Evolutionary conservation across 2,329 filamentous ascomycete genomes (phyloP).

Genomic region (Colletotrichum graminicola): DNA sequence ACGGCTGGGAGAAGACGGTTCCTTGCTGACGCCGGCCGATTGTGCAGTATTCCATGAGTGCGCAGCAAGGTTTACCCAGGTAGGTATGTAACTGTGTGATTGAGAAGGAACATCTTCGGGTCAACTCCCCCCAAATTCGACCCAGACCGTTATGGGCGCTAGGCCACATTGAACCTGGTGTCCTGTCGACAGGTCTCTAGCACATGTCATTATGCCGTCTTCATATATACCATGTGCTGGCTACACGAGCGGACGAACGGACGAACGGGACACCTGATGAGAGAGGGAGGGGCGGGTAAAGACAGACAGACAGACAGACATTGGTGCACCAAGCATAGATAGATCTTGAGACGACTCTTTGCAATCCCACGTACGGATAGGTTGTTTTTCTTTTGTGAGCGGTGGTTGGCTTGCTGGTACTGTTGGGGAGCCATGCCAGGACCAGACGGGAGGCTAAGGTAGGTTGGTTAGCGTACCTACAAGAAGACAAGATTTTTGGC

Average conservation of each 20-base stretch:
- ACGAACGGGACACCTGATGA: slow-evolving; percentile 22
- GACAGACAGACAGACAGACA: slow-evolving; percentile 1
- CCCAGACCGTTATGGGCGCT: slow-evolving; percentile 16
- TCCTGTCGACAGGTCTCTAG: slow-evolving; percentile 23
- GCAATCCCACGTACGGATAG: too few species aligned
- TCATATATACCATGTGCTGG: not conserved
- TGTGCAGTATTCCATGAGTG: not conserved
- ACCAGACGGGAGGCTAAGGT: slow-evolving; percentile 4
- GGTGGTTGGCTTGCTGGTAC: slow-evolving; percentile 18
- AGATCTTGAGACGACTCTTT: slow-evolving; percentile 16
- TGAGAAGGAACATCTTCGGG: slow-evolving; percentile 5
- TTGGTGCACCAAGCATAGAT: not conserved
- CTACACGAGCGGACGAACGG: slow-evolving; percentile 2
- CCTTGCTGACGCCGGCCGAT: slow-evolving; percentile 5
- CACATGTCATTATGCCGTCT: slow-evolving; percentile 34
- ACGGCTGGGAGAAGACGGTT: slow-evolving; percentile 6
- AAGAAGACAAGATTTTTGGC: too few species aligned
- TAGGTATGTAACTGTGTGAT: not conserved
- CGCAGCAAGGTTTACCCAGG: not conserved
- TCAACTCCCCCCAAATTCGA: not conserved
- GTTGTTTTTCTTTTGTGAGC: not conserved
- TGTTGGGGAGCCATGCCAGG: slow-evolving; percentile 9
- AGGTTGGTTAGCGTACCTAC: not conserved
- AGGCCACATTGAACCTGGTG: not conserved
- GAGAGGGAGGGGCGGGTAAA: slow-evolving; percentile 1